Evolutionary conservation across 129 eudicot species (phyloP), one percentile per base, ranked within the genome.

Genomic region (Escallonia herrerae): DNA sequence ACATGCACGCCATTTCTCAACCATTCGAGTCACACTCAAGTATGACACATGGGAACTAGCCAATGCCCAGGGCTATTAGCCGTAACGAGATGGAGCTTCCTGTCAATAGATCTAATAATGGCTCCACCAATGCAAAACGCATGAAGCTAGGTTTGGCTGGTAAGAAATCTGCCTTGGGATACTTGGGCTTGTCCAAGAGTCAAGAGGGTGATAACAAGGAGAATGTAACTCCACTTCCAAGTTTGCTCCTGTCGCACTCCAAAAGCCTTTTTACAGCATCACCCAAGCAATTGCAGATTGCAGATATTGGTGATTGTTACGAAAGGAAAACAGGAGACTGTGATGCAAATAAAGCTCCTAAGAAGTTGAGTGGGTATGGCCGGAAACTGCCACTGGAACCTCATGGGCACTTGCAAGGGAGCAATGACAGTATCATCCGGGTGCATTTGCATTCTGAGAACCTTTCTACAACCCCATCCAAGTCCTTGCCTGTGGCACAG

Each of bases 91-190:
- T 43, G 42, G 62, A 67, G 52, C 61, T 60, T 56, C 60, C 57
- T 52, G 40, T 11, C 22, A 71, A 71, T 40, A 52, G 70, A 80
- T 33, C 38, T 55, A 56, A 8, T 1, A 74, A 7, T 71, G 63
- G 71, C 43, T 47, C 64, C 3, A 2, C 49, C 50, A 70, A 74
- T 42, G 60, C 59, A 13, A 78, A 64, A 70, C 84, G 77, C 46
- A 81, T 69, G 81, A 85, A 77, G 77, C 67, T 81, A 15, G 84
- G 90, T 63, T 72, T 85, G 73, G 64, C 81, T 39, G 80, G 84
- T 37, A 72, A 64, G 53, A 77, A 57, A 68, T 67, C 65, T 5
- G 55, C 70, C 58, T 62, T 52, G 8, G 68, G 72, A 22, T 51
- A 62, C 45, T 48, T 44, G 14, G 58, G 72, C 58, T 13, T 63